phyloP scores from a whole-genome alignment of 192 early-diverging fungal genomes.

The Coemansia sp. region DNA sequence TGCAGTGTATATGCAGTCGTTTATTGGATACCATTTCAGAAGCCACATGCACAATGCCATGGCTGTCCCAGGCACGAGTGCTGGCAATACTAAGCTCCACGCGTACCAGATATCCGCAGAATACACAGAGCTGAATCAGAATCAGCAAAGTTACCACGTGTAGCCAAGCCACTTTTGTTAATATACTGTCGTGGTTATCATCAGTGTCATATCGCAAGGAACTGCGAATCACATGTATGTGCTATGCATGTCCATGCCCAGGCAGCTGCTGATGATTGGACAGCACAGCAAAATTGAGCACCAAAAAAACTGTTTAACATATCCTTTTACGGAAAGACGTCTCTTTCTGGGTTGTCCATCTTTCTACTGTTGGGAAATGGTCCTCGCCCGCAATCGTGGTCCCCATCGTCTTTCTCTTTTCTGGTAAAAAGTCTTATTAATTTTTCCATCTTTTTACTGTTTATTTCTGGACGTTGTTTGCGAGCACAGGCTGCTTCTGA shows the following conservation, averaged over 20 bases:
- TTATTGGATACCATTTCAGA: slow-evolving; percentile 31
- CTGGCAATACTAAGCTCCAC: not conserved
- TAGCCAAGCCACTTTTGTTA: not conserved
- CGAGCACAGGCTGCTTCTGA: slow-evolving; percentile 1
- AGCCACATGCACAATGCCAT: not conserved
- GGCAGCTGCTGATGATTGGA: not conserved
- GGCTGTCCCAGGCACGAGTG: not conserved
- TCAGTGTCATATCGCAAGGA: not conserved
- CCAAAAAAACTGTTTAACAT: not conserved
- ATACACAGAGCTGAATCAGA: not conserved
- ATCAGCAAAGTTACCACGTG: slow-evolving; percentile 8
- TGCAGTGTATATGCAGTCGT: slow-evolving; percentile 29
- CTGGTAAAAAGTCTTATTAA: not conserved
- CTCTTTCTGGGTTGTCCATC: not conserved
- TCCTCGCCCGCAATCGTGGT: not conserved
- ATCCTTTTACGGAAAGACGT: not conserved
- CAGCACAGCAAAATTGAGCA: not conserved
- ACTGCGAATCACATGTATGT: not conserved
- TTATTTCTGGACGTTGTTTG: not conserved
- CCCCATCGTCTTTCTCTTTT: slow-evolving; percentile 1
- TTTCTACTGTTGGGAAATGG: not conserved
- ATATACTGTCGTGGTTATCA: not conserved
- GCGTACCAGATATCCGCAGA: slow-evolving; percentile 6
- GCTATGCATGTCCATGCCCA: not conserved
- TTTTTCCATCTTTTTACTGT: not conserved